These are phyloP conservation scores for Leishmania tropica DNA, from an alignment of 208 protist species.

Conservation along the genomic window DNA sequence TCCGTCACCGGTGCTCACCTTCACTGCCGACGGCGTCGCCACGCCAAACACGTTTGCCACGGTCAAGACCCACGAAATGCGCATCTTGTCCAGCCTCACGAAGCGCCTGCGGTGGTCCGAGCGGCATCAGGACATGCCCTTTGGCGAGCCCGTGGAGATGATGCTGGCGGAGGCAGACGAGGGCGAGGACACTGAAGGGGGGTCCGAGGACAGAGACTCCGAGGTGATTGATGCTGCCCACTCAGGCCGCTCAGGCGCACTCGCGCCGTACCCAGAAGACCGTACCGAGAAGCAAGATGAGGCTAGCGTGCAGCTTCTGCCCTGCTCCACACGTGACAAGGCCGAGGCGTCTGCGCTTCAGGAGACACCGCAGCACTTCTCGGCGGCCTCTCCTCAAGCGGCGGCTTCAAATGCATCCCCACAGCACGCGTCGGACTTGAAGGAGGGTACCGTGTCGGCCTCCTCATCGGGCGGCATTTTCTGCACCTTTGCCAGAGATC, in stretches of 20 bases:
- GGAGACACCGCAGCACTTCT: background rate
- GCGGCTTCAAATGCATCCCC: background rate
- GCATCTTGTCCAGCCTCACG: constrained; percentile 29
- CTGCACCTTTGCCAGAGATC: constrained; percentile 4
- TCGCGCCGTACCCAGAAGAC: background rate
- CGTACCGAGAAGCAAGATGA: background rate
- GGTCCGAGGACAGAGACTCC: background rate
- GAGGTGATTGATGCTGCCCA: background rate
- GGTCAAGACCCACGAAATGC: constrained; percentile 40
- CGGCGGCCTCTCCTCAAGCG: background rate
- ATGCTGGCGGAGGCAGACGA: constrained; percentile 21
- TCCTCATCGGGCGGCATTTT: constrained; percentile 23
- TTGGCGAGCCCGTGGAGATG: constrained; percentile 30
- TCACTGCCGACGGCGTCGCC: constrained; percentile 57
- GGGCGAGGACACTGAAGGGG: constrained; percentile 5
- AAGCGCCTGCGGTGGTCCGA: constrained; percentile 22
- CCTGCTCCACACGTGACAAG: constrained; percentile 34
- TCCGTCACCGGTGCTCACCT: constrained; percentile 25
- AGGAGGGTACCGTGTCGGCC: constrained; percentile 36
- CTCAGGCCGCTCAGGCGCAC: background rate
- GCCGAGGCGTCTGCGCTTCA: constrained; percentile 7
- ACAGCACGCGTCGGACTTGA: background rate
- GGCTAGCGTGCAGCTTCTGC: constrained; percentile 20
- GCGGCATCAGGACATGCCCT: constrained; percentile 27
- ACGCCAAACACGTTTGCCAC: constrained; percentile 71